Conservation (phyloP, 495 filamentous ascomycete species). For the Xylaria cubensis region DNA sequence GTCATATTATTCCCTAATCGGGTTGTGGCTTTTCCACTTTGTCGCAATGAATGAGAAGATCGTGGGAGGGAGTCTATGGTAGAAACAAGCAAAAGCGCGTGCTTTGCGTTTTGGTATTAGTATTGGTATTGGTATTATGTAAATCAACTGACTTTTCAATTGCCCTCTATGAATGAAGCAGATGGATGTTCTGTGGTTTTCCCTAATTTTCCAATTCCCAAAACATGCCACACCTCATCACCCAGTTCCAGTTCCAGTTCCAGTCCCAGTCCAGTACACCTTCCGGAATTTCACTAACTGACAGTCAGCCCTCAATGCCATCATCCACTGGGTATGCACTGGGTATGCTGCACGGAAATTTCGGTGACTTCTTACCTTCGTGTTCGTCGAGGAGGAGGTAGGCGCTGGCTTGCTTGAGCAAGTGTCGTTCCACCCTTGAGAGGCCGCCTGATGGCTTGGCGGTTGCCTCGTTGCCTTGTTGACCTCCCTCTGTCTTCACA, state of each 20-base stretch:
- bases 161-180: not conserved
- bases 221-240: not conserved
- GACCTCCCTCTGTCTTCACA: constrained; percentile 3
- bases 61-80: not conserved
- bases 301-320: constrained; percentile 1
- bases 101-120: not conserved
- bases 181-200: not conserved
- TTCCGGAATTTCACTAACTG: constrained; percentile 3
- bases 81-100: not conserved
- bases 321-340: not conserved
- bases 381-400: not conserved
- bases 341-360: not conserved
- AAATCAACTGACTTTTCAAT: not conserved
- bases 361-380: not conserved
- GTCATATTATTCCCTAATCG: not conserved
- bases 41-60: not conserved
- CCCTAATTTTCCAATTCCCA: not conserved
- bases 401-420: not conserved
- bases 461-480: constrained; percentile 24
- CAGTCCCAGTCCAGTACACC: not conserved
- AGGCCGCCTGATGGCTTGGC: not conserved
- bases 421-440: not conserved
- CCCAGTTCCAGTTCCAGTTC: too few relatives aligned
- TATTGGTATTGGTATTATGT: not conserved
- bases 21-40: constrained; percentile 1